phyloP scores from a whole-genome alignment of 352 stramenopile species.

The Phytophthora sp. region DNA sequence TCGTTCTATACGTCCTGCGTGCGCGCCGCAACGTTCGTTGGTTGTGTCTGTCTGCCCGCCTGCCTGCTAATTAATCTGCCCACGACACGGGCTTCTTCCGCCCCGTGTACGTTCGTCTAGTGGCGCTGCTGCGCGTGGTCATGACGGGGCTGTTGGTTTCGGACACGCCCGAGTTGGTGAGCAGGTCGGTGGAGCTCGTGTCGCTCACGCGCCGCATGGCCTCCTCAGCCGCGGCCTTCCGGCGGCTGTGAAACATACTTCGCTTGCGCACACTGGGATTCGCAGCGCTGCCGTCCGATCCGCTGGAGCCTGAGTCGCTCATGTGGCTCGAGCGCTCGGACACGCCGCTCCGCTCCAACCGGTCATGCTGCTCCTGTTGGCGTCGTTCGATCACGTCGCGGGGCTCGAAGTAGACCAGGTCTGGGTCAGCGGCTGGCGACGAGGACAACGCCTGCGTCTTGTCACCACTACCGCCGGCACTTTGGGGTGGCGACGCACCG shows the following conservation, averaged over 20 bases:
- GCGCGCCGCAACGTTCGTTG: slow-evolving; percentile 14
- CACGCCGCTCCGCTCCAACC: slow-evolving; percentile 35
- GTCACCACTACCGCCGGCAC: slow-evolving; percentile 7
- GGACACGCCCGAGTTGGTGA: slow-evolving; percentile 44
- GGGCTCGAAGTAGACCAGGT: slow-evolving; percentile 62
- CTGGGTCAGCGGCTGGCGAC: slow-evolving; percentile 17
- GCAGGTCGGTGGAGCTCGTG: slow-evolving; percentile 34
- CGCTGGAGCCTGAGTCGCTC: slow-evolving; percentile 65
- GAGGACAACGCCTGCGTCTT: slow-evolving; percentile 1
- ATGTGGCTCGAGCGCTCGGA: slow-evolving; percentile 54
- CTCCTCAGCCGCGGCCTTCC: slow-evolving; percentile 45
- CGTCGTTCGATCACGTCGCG: slow-evolving; percentile 42
- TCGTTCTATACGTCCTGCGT: slow-evolving; percentile 29
- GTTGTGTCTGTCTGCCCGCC: not conserved
- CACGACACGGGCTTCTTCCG: slow-evolving; percentile 83
- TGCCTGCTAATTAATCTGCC: slow-evolving; percentile 52
- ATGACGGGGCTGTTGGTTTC: slow-evolving; percentile 27
- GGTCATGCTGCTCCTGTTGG: slow-evolving; percentile 39
- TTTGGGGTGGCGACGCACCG: slow-evolving; percentile 15
- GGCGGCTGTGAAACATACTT: slow-evolving; percentile 48
- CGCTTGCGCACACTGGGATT: slow-evolving; percentile 41
- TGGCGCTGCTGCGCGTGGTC: slow-evolving; percentile 25
- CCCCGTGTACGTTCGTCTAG: slow-evolving; percentile 71
- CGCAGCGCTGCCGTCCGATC: slow-evolving; percentile 46
- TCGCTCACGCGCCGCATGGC: slow-evolving; percentile 43